Evolutionary conservation across 129 eudicot species (phyloP).

Genomic region (Pseudognaphalium luteoalbum): DNA sequence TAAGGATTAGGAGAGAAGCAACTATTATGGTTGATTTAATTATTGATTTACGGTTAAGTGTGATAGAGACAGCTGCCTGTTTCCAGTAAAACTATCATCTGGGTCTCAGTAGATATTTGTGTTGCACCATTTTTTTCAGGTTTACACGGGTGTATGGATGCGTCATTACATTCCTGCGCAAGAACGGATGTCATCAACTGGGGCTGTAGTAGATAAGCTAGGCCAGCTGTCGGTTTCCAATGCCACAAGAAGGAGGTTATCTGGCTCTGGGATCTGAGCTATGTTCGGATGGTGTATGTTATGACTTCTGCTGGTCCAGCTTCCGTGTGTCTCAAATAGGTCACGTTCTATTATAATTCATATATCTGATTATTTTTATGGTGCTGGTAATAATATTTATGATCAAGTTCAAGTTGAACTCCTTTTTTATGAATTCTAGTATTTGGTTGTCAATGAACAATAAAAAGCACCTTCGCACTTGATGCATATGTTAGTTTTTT

Average conservation of each 20-base stretch:
- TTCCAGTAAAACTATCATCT: neutral
- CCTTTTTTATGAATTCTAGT: slow-evolving; percentile 10
- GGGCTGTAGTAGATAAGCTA: slow-evolving; percentile 55
- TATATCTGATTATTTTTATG: slow-evolving; percentile 13
- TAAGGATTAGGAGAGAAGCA: neutral
- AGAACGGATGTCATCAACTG: slow-evolving; percentile 56
- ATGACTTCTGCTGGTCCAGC: neutral
- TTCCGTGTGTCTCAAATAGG: slow-evolving; percentile 8
- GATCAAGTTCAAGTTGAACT: slow-evolving; percentile 15
- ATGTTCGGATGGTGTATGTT: neutral
- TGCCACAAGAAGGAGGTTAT: slow-evolving; percentile 81
- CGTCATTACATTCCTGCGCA: slow-evolving; percentile 66
- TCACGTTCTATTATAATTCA: slow-evolving; percentile 3
- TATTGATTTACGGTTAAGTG: neutral
- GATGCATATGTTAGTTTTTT: neutral
- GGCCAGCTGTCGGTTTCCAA: slow-evolving; percentile 88
- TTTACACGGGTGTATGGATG: slow-evolving; percentile 92
- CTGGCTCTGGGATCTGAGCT: slow-evolving; percentile 66
- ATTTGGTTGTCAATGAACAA: slow-evolving; percentile 2
- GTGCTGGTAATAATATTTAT: slow-evolving; percentile 30
- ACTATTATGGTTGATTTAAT: neutral
- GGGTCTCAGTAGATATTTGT: neutral
- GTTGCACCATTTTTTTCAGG: slow-evolving; percentile 40
- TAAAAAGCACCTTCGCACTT: slow-evolving; percentile 3
- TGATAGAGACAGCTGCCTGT: no score